A percentile compares a stretch with the other conserved stretches of the same genome.
phyloP scores from a whole-genome alignment of 176 grass and related monocot genomes.

The Carex kokanica region DNA sequence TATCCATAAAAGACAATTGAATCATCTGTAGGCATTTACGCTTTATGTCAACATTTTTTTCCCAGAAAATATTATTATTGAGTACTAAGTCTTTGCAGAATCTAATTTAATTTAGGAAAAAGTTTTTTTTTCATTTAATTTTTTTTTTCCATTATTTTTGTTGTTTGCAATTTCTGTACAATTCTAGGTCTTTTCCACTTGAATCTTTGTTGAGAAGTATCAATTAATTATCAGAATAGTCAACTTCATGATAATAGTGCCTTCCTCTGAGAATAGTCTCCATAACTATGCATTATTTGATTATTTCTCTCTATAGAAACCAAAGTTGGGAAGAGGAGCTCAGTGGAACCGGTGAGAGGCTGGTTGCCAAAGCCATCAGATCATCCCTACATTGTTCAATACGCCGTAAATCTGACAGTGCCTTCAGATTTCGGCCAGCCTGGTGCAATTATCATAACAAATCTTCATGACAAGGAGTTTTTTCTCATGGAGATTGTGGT shows the following conservation, averaged over 20 bases:
- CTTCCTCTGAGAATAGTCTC: neutral
- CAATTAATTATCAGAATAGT: neutral
- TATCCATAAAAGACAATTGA: neutral
- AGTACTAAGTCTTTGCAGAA: neutral
- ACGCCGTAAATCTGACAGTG: conserved; percentile 36
- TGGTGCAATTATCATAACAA: conserved; percentile 36
- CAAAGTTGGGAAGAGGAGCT: conserved; percentile 36
- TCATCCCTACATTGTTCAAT: conserved; percentile 41
- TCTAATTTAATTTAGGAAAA: neutral
- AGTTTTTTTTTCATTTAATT: neutral
- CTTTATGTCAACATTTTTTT: neutral
- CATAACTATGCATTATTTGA: neutral
- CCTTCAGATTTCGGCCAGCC: conserved; percentile 34
- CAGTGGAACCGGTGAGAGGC: conserved; percentile 33
- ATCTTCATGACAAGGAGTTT: conserved; percentile 50
- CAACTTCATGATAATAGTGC: no score
- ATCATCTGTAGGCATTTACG: neutral
- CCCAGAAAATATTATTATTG: neutral
- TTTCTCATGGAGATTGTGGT: conserved; percentile 41
- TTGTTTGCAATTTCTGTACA: neutral
- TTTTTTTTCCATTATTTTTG: neutral
- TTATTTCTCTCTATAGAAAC: conserved; percentile 27
- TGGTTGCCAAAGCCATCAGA: conserved; percentile 37
- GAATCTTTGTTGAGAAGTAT: neutral
- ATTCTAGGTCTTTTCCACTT: neutral